Evolutionary conservation across 768 basidiomycete species (phyloP).

Genomic region (Lactifluus subvellereus): DNA sequence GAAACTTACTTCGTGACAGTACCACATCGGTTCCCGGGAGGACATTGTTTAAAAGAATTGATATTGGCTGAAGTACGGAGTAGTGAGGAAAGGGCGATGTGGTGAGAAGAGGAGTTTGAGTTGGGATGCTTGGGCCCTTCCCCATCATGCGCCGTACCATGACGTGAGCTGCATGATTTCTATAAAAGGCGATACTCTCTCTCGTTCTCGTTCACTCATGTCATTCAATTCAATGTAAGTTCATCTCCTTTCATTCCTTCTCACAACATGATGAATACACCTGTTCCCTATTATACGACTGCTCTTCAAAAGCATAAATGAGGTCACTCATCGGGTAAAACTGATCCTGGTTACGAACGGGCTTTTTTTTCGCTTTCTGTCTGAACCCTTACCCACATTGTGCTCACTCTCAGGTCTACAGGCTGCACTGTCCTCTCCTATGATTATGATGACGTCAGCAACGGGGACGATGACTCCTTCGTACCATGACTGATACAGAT

Average conservation of each 20-base stretch:
- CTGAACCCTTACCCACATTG: too few relatives aligned
- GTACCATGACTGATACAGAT: too few relatives aligned
- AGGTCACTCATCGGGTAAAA: constrained; percentile 5
- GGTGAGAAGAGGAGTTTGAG: not conserved
- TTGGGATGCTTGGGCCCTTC: not conserved
- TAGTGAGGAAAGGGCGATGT: constrained; percentile 22
- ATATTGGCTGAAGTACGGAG: constrained; percentile 17
- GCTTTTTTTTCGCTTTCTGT: not conserved
- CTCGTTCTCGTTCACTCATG: not conserved
- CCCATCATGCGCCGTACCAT: not conserved
- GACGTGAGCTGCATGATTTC: constrained; percentile 10
- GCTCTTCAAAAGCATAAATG: not conserved
- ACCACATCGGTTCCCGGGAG: constrained; percentile 70
- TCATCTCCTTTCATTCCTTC: not conserved
- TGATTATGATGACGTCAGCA: not conserved
- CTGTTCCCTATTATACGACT: constrained; percentile 57
- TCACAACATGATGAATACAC: constrained; percentile 40
- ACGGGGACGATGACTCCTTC: not conserved
- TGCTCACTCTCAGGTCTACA: not conserved
- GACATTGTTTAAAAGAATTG: constrained; percentile 43
- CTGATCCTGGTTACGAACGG: constrained; percentile 9
- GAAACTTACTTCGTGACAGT: constrained; percentile 58
- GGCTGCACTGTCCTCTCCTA: not conserved
- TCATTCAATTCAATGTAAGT: not conserved
- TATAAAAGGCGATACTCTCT: constrained; percentile 4